Evolutionary conservation across 805 yeast genomes (phyloP), one percentile per base, ranked within the genome.

Genomic region (Lipomyces chichibuensis): DNA sequence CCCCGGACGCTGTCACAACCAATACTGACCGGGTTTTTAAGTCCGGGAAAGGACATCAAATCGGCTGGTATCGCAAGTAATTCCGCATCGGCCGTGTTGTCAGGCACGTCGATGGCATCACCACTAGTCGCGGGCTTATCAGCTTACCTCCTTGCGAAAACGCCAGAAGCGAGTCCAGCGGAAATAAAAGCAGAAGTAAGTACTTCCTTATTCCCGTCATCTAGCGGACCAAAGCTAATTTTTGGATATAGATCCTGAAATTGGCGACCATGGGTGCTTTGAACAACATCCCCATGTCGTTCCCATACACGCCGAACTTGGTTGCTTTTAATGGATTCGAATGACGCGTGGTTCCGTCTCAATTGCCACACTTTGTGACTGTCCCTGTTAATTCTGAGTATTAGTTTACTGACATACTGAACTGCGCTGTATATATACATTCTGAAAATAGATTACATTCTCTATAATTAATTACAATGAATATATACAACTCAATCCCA

Each of bases 31-130:
- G 13, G 20, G 8, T 2, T 5, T 57, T 84, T 82, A 73, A 87
- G 84, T 25, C 87, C 87, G 9, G 87, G 87, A 71, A 88, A 91
- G 75, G 89, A 91, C 78, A 87, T 94, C 69, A 83, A 89, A 73
- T 91, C 97, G 52, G 78, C 78, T 17, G 75, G 77, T 55, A 74
- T 72, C 58, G 39, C 55, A 25, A 69, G 73, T 62, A 65, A 72
- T 39, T 59, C 72, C n/a, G 69, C 71, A 8, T 23, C 67, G 25
- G 43, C 53, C 2, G 20, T 25, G 27, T 14, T 64, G 9, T 63
- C 67, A 9, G 98, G 98, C 80, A 93, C 98, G 14, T 93, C 98
- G 20, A 94, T 94, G 98, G 97, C 98, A 33, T 89, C 97, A 39
- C 98, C 98, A 55, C 97, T 92, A 76, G 93, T 94, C 73, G 88